phyloP scores from a whole-genome alignment of 169 alveolate genomes.

The Cryptosporidium canis region DNA sequence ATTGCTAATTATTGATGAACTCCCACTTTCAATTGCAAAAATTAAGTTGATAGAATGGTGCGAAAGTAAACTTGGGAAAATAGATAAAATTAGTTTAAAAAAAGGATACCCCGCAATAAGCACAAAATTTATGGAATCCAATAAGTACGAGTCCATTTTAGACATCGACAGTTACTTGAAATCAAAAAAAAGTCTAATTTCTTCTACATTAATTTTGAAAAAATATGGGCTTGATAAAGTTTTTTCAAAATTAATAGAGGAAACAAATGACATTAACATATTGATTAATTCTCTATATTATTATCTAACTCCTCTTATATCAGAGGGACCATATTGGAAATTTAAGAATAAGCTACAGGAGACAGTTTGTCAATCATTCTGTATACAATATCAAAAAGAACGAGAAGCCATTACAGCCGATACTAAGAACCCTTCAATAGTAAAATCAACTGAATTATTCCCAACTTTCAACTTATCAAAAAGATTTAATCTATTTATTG shows the following conservation, averaged over 20 bases:
- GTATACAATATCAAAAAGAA: neutral
- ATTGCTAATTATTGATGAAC: conserved; percentile 43
- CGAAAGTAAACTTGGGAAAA: neutral
- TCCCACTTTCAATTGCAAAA: conserved; percentile 34
- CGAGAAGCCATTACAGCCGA: neutral
- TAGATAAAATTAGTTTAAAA: neutral
- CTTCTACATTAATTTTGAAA: conserved; percentile 16
- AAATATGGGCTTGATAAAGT: neutral
- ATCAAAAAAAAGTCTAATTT: conserved; percentile 26
- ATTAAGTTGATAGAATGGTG: conserved; percentile 53
- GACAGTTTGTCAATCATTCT: conserved; percentile 24
- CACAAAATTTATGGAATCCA: neutral
- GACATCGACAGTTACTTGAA: neutral
- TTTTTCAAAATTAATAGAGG: neutral
- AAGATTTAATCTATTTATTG: conserved; percentile 35
- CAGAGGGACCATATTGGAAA: conserved; percentile 40
- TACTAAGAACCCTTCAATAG: neutral
- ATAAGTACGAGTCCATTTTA: neutral
- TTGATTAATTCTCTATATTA: conserved; percentile 21
- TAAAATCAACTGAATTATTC: neutral
- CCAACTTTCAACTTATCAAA: neutral
- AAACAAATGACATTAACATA: conserved; percentile 32
- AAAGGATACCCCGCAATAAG: conserved; percentile 42
- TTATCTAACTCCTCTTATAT: conserved; percentile 50
- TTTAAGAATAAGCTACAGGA: conserved; percentile 1